Evolutionary conservation across 768 basidiomycete genomes (phyloP), one percentile per base, ranked within the genome.

Genomic region (Lactifluus pinguis): DNA sequence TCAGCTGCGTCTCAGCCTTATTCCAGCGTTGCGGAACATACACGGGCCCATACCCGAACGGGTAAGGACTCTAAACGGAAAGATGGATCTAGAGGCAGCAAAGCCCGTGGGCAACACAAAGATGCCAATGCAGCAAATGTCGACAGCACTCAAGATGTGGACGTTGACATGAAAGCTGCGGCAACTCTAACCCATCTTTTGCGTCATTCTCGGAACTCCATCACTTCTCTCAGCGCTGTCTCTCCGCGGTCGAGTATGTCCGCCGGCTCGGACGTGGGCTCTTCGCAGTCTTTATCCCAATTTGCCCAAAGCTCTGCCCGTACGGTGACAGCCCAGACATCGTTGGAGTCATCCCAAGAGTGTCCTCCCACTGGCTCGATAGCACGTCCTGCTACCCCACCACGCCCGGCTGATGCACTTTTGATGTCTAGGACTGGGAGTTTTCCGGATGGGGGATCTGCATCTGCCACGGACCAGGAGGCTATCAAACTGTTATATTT

Each of bases 401-500:
- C 77, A 2, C 71, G 73, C 38, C 42, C 62, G 4, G 67, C 67
- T 1, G 65, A 68, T 13, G 59, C 61, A 2, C 54, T 65, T 54
- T 57, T 69, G 25, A 52, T 63, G 39, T 47, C 61, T 48, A 57
- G 62, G 64, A 64, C 64, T 57, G 61, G 47, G 38, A 61, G 55
- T 65, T 64, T 60, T 61, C 66, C 61, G 1, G 65, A 57, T 49
- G 59, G 61, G 19, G 64, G 71, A 64, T 74, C 73, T 74, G 65
- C 59, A 1, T 58, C 63, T 48, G 65, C 75, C 6, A 83, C 84
- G 36, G 88, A 89, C 70, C 85, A 83, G 62, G 91, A 92, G 68
- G 91, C 90, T 0, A 89, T 91, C n/a, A 88, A 89, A 68, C 73
- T 92, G 48, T 87, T 93, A 83, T 75, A 92, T 21, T 89, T 82